phyloP scores from a whole-genome alignment of 2,329 filamentous ascomycete species.

The Claviceps humidiphila region DNA sequence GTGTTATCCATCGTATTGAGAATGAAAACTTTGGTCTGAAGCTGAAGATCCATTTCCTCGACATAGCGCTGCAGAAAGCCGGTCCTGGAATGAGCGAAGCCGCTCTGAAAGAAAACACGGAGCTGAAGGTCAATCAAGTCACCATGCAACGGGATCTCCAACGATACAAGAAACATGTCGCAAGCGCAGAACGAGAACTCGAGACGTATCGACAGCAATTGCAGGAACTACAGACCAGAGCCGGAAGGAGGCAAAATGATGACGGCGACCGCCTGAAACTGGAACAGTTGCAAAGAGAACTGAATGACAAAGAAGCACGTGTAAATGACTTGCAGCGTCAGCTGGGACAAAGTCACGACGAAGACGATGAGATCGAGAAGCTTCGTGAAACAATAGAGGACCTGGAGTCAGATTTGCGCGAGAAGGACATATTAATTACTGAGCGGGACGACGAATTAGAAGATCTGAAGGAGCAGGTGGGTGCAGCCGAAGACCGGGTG shows the following conservation, averaged over 20 bases:
- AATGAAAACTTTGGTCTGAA: slow-evolving; percentile 98
- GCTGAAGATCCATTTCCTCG: slow-evolving; percentile 91
- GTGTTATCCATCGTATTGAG: slow-evolving; percentile 87
- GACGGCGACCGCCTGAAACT: slow-evolving; percentile 52
- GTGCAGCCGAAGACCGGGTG: slow-evolving; percentile 43
- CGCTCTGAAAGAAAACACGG: slow-evolving; percentile 86
- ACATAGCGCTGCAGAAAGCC: slow-evolving; percentile 76
- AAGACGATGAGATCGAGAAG: slow-evolving; percentile 47
- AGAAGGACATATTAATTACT: slow-evolving; percentile 61
- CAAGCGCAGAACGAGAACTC: slow-evolving; percentile 71
- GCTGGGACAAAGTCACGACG: slow-evolving; percentile 42
- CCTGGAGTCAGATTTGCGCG: slow-evolving; percentile 59
- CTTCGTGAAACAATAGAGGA: slow-evolving; percentile 64
- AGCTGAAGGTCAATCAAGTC: slow-evolving; percentile 84
- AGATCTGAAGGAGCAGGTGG: slow-evolving; percentile 41
- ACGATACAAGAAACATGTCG: slow-evolving; percentile 73
- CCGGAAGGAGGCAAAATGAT: slow-evolving; percentile 62
- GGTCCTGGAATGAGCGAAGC: slow-evolving; percentile 83
- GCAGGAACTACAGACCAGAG: slow-evolving; percentile 66
- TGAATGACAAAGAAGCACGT: slow-evolving; percentile 47
- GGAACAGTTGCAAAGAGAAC: slow-evolving; percentile 39
- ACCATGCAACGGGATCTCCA: slow-evolving; percentile 81
- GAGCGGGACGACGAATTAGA: slow-evolving; percentile 66
- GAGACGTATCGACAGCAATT: slow-evolving; percentile 75
- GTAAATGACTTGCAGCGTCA: slow-evolving; percentile 47